These are phyloP conservation scores for Wickerhamiella kurtzmanii DNA, from an alignment of 805 yeast genomes.

Conservation along the genomic window DNA sequence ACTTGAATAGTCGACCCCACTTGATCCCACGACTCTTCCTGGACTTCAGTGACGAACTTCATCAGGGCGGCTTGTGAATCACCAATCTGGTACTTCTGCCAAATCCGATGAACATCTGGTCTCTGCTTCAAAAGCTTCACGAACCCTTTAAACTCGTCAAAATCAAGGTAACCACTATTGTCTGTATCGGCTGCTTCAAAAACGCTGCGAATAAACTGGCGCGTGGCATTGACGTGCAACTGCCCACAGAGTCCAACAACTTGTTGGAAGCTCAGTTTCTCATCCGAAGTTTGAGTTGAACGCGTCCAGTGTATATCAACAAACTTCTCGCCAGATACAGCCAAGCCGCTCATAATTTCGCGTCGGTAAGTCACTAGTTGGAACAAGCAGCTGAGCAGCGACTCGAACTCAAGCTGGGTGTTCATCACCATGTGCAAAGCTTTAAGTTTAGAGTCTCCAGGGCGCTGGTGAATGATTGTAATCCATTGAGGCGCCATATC, in stretches of 20 bases:
- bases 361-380: slow-evolving; percentile 44
- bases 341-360: slow-evolving; percentile 48
- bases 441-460: slow-evolving; percentile 49
- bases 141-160: slow-evolving; percentile 62
- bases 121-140: slow-evolving; percentile 55
- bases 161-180: slow-evolving; percentile 41
- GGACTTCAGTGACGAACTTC: slow-evolving; percentile 7
- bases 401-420: slow-evolving; percentile 36
- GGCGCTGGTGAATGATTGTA: slow-evolving; percentile 55
- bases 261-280: slow-evolving; percentile 42
- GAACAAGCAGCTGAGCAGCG: slow-evolving; percentile 41
- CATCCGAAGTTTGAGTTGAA: slow-evolving; percentile 3
- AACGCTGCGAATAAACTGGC: slow-evolving; percentile 33
- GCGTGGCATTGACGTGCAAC: slow-evolving; percentile 59
- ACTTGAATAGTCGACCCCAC: background rate
- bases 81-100: slow-evolving; percentile 27
- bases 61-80: slow-evolving; percentile 5
- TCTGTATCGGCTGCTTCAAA: slow-evolving; percentile 44
- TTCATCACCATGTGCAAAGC: slow-evolving; percentile 68
- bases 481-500: slow-evolving; percentile 63
- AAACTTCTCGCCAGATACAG: slow-evolving; percentile 49
- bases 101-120: slow-evolving; percentile 44
- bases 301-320: slow-evolving; percentile 49
- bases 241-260: slow-evolving; percentile 51
- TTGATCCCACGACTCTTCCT: background rate